Conservation (phyloP, 805 yeast genomes). For the Saturnispora quitensis region DNA sequence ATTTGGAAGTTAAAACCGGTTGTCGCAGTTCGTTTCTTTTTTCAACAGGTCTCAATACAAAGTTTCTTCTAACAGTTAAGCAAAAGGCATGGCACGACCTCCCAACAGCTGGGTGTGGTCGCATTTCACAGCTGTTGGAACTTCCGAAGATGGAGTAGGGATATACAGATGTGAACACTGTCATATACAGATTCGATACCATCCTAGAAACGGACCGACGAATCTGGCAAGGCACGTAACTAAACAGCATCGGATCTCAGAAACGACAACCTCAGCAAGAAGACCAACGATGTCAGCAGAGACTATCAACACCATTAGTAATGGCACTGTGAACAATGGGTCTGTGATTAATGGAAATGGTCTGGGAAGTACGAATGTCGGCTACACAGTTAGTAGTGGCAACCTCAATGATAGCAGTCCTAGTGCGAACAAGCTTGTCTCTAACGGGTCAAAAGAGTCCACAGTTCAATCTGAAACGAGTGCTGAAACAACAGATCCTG, state of each 20-base stretch:
- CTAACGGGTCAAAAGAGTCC: background rate
- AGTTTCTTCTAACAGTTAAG: background rate
- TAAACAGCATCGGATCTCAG: slow-evolving; percentile 20
- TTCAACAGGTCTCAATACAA: background rate
- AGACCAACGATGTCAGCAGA: slow-evolving; percentile 18
- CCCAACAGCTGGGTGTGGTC: slow-evolving; percentile 31
- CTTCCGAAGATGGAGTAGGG: background rate
- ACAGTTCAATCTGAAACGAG: background rate
- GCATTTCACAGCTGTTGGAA: slow-evolving; percentile 21
- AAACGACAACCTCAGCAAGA: slow-evolving; percentile 13
- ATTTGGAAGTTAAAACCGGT: slow-evolving; percentile 5
- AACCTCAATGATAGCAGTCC: background rate
- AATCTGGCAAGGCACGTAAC: slow-evolving; percentile 27
- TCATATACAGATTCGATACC: slow-evolving; percentile 22
- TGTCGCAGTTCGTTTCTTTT: slow-evolving; percentile 7
- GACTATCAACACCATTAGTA: background rate
- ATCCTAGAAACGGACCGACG: slow-evolving; percentile 29
- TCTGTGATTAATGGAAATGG: background rate
- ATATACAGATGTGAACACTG: slow-evolving; percentile 21
- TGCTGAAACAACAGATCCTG: background rate
- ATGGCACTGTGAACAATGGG: background rate
- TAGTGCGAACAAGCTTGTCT: background rate
- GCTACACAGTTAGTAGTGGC: background rate
- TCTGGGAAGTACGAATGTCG: background rate
- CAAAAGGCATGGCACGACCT: slow-evolving; percentile 25